Base-by-base conservation (phyloP, 176 grass and related monocot species). In the Oryza meridionalis region DNA sequence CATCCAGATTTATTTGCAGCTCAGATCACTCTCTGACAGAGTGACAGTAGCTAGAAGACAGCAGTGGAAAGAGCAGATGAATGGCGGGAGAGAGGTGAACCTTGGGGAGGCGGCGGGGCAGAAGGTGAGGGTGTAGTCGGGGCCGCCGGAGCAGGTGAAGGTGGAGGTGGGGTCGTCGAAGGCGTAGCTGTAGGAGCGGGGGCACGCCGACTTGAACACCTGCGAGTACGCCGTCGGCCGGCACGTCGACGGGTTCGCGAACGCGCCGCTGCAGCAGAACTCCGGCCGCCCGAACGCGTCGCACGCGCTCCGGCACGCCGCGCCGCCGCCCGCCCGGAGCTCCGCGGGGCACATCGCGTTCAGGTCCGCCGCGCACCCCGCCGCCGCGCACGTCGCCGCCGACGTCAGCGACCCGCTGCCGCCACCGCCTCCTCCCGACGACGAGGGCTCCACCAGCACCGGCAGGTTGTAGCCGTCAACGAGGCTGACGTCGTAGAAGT, bases 401-500 rank as follows among this genome's bases (percentile, higher is more conserved):
- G 77, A 81, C 0, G 59, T 19, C 22, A 45, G 7, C 22, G 59
- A 59, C 53, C 47, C 82, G 13, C 70, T 51, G 22, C 65, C 44
- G 19, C 33, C 82, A 6, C 70, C 65, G 12, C 65, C 44, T 24
- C 33, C 32, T 21, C 14, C 2, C 0, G 26, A 9, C 1, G 35
- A 8, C 2, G 73, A 88, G 11, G 89, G 76, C 81, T 92, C 89
- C 74, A 98, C 93, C 65, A 95, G 74, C 72, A 95, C 80, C 16
- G 92, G 95, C 43, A 97, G 84, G 84, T 97, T 97, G 88, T 94
- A 97, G 61, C 89, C 90, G 66, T 94, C 94, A 13, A 97, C 95
- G 32, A 97, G 87, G 90, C 95, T 97, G 17, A 97, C 95, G 84
- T 97, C 95, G 91, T 97, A 97, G 80, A 94, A 95, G 83, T 99